Conservation (phyloP, 2,329 filamentous ascomycete species). For the Lojkania enalia region DNA sequence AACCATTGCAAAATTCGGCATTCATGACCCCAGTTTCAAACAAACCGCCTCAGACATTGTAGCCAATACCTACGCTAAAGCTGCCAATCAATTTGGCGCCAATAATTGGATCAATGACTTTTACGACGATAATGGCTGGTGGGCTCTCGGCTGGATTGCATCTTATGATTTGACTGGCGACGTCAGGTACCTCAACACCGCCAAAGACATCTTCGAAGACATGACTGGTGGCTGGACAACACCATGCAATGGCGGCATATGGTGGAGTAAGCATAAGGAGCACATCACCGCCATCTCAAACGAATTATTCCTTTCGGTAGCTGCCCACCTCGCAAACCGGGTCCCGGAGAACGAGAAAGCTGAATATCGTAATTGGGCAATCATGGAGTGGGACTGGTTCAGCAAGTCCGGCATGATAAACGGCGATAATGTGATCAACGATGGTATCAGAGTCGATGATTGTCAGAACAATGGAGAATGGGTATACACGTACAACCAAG, state of each 20-base stretch:
- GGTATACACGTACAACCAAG: constrained; percentile 63
- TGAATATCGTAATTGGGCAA: constrained; percentile 55
- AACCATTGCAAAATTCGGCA: constrained; percentile 37
- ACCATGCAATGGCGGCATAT: constrained; percentile 57
- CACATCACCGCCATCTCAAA: constrained; percentile 62
- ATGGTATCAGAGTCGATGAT: constrained; percentile 52
- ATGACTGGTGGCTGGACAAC: constrained; percentile 56
- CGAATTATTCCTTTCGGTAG: constrained; percentile 60
- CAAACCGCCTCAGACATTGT: constrained; percentile 33
- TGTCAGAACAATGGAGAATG: constrained; percentile 58
- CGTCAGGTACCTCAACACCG: constrained; percentile 57
- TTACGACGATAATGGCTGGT: constrained; percentile 68
- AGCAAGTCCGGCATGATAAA: constrained; percentile 56
- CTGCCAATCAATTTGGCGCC: constrained; percentile 27
- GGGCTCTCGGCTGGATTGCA: constrained; percentile 63
- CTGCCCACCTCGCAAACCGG: constrained; percentile 58
- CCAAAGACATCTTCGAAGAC: constrained; percentile 60
- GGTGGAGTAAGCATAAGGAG: constrained; percentile 58
- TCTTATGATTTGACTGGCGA: constrained; percentile 60
- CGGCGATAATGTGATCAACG: constrained; percentile 55
- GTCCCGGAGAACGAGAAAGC: constrained; percentile 42
- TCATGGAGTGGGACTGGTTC: constrained; percentile 60
- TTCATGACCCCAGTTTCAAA: constrained; percentile 32
- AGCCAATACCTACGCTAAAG: constrained; percentile 40
- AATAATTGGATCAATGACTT: constrained; percentile 55